Evolutionary conservation across 2,329 filamentous ascomycete genomes (phyloP).

Genomic region (Stagonosporopsis tanaceti): DNA sequence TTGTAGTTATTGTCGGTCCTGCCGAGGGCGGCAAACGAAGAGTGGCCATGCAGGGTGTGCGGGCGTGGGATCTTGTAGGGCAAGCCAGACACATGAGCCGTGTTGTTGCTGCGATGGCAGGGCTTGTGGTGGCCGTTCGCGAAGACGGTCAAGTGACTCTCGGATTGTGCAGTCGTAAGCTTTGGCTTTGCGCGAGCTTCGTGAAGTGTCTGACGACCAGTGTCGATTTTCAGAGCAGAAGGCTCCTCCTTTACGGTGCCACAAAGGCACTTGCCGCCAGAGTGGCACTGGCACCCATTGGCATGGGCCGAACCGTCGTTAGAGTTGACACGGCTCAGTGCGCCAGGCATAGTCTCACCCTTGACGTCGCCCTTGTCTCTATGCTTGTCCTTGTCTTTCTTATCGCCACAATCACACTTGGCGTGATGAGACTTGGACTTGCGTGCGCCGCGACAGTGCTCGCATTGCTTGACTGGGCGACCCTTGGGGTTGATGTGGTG

Average conservation of each 20-base stretch:
- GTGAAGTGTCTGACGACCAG: constrained; percentile 55
- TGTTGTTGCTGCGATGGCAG: constrained; percentile 69
- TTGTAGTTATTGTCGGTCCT: constrained; percentile 34
- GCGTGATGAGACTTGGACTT: constrained; percentile 95
- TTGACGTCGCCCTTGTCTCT: constrained; percentile 56
- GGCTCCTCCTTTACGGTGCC: constrained; percentile 65
- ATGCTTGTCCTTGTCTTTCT: constrained; percentile 69
- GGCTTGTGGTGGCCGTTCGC: constrained; percentile 72
- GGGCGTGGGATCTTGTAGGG: constrained; percentile 67
- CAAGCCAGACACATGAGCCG: constrained; percentile 67
- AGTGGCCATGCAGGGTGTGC: constrained; percentile 47
- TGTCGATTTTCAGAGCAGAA: constrained; percentile 56
- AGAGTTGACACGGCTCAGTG: constrained; percentile 37
- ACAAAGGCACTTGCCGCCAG: constrained; percentile 68
- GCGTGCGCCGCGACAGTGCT: constrained; percentile 93
- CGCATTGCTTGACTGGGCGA: constrained; percentile 95
- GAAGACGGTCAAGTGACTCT: constrained; percentile 67
- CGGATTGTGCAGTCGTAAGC: constrained; percentile 65
- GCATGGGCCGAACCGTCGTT: constrained; percentile 47
- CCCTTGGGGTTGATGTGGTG: constrained; percentile 98
- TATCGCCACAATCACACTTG: constrained; percentile 97
- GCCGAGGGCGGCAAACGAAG: constrained; percentile 38
- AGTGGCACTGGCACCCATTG: constrained; percentile 61
- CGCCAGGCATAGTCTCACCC: constrained; percentile 49
- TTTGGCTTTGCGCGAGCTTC: constrained; percentile 62